Base-by-base conservation (phyloP, 2,329 filamentous ascomycete species). In the Zymoseptoria brevis region DNA sequence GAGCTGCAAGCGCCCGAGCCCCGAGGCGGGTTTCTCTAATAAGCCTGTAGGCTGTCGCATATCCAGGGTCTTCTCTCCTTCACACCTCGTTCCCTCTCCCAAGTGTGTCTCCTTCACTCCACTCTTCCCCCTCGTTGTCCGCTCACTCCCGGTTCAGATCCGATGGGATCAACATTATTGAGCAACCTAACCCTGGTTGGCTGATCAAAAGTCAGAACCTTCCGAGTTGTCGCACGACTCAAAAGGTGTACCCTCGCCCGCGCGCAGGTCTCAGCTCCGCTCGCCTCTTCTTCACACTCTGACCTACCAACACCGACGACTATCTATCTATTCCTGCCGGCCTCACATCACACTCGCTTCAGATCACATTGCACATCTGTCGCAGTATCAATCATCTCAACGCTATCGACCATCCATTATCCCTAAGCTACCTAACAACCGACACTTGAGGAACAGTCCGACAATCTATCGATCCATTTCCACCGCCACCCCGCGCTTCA, bases 91-190 rank as follows among this genome's bases (percentile, higher is more conserved):
- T 29, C 35, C 35, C 35, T 45, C 35, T 45, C 35, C 35, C 26
- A 29, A 29, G 26, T 29, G 26, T 19, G 50, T n/a, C 50, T 22
- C 35, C 56, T 24, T 45, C 35, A n/a, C 7, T n/a, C 52, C 22
- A 50, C 30, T 22, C 50, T 8, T 50, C 30, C 52, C 45, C 48
- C 19, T 56, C 54, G 45, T 29, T 21, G 49, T 52, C 57, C 30
- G 57, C 50, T 51, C 51, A 50, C 55, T 45, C 30, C n/a, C 57
- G 35, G 54, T 48, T 45, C 54, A 24, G 19, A 55, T 35, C 50
- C 51, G 51, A 50, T 48, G 30, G 55, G 45, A 41, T 57, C 45
- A 55, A 29, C 60, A 53, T 8, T n/a, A 53, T 8, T n/a, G 35
- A 45, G 35, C 11, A 45, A 45, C 35, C 35, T 7, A n/a, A 45